Evolutionary conservation across 176 grass and related monocot species (phyloP).

Genomic region (Poa annua): DNA sequence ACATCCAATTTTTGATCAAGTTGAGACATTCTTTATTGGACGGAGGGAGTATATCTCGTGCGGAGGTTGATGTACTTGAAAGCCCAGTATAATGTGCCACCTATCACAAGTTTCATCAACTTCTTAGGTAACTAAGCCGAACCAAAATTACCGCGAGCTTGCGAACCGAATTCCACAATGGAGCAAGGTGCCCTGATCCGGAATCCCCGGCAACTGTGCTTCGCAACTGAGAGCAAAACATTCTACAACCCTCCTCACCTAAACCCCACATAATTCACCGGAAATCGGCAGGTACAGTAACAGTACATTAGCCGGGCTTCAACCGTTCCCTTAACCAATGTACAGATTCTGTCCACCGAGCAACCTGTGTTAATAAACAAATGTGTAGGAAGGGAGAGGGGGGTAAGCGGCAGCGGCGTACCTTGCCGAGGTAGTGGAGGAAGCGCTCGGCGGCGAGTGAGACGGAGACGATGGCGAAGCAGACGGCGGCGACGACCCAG

Average conservation of each 20-base stretch:
- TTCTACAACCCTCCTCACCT: neutral
- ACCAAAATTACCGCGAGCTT: neutral
- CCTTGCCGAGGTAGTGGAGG: constrained; percentile 91
- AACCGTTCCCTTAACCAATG: neutral
- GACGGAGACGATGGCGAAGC: constrained; percentile 66
- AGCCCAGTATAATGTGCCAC: neutral
- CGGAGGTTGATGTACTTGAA: neutral
- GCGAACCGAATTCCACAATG: neutral
- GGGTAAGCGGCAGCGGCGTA: neutral
- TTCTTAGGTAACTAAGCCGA: constrained; percentile 3
- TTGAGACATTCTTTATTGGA: too few relatives aligned
- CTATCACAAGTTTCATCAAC: neutral
- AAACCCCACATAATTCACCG: neutral
- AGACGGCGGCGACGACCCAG: constrained; percentile 80
- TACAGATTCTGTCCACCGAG: neutral
- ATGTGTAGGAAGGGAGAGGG: neutral
- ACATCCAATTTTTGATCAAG: too few relatives aligned
- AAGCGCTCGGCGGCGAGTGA: constrained; percentile 72
- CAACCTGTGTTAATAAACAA: neutral
- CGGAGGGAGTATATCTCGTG: neutral
- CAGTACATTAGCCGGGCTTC: neutral
- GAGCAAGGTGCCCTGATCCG: neutral
- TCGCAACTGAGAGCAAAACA: neutral
- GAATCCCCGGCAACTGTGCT: neutral
- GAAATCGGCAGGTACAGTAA: neutral